Conservation (phyloP, 192 early-diverging fungal genomes). For the Lunasporangiospora selenospora region DNA sequence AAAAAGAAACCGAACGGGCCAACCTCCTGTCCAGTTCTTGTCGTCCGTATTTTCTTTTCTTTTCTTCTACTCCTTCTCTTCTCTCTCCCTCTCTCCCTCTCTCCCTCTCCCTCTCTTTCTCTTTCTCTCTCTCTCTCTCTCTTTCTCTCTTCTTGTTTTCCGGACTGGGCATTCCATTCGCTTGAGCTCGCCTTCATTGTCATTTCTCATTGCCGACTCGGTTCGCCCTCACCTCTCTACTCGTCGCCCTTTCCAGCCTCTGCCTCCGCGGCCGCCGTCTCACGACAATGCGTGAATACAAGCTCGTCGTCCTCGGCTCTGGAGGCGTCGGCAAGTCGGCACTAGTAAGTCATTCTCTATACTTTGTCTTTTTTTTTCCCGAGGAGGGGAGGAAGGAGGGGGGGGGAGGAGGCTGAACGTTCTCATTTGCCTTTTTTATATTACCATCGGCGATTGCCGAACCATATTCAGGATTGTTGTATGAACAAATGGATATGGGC, state of each 20-base stretch:
- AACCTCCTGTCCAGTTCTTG: too few relatives aligned
- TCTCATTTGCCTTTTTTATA: too few relatives aligned
- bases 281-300: conserved; percentile 88
- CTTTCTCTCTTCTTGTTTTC: background rate
- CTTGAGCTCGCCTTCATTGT: background rate
- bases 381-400: background rate
- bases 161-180: too few relatives aligned
- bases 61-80: conserved; percentile 1
- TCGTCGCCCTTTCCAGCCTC: too few relatives aligned
- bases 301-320: conserved; percentile 93
- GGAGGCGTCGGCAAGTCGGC: conserved; percentile 92
- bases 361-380: background rate
- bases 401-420: too few relatives aligned
- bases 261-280: background rate
- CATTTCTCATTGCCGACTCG: conserved; percentile 7
- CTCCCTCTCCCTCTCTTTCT: background rate
- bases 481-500: too few relatives aligned
- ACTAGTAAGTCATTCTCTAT: conserved; percentile 53
- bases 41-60: conserved; percentile 17
- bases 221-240: background rate
- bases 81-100: background rate
- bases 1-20: too few relatives aligned
- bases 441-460: too few relatives aligned
- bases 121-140: conserved; percentile 7
- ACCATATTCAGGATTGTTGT: too few relatives aligned